Evolutionary conservation across 2,329 filamentous ascomycete species (phyloP), one percentile per base, ranked within the genome.

Genomic region (Karstenula rhodostoma): DNA sequence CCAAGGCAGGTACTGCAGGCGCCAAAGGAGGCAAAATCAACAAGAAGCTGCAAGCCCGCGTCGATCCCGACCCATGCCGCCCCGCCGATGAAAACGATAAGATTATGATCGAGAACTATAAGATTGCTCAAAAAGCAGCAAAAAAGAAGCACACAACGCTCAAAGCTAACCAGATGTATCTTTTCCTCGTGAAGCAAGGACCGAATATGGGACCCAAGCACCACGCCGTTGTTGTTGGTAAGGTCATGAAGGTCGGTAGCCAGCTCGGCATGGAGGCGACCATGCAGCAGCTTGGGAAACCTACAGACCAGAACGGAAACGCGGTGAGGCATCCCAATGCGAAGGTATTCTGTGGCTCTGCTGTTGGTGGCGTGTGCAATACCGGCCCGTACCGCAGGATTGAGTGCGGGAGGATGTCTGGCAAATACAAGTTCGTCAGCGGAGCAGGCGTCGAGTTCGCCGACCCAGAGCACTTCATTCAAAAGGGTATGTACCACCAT

Each of bases 51-150:
- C 35, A 42, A n/a, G 35, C 35, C 35, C 50, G 50, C 50, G 13
- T 43, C 50, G 37, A 53, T 10, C 35, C 50, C 35, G 50, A 53
- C 50, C 50, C 50, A 23, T 53, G 50, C 35, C 50, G 50, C 50
- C 13, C 35, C 9, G 13, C 8, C 8, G 32, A 33, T 15, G 50
- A 60, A 46, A 40, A 33, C 25, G 52, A 56, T 12, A 33, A 46
- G 19, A 35, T 48, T 42, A 46, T 56, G 43, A 56, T 56, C 42
- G 40, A 46, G 2, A 56, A 56, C 52, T 56, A 47, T 42, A 56
- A 56, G 37, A 48, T 56, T 25, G 52, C 52, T 12, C 13, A 17
- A 7, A 35, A 9, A n/a, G 52, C 52, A 27, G 52, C 52, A 29
- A 35, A 12, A 9, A 56, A 56, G 52, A 56, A 56, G 22, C 5